These are phyloP conservation scores for Cajanus cajan DNA, from an alignment of 306 rosid genomes.

Conservation along the genomic window DNA sequence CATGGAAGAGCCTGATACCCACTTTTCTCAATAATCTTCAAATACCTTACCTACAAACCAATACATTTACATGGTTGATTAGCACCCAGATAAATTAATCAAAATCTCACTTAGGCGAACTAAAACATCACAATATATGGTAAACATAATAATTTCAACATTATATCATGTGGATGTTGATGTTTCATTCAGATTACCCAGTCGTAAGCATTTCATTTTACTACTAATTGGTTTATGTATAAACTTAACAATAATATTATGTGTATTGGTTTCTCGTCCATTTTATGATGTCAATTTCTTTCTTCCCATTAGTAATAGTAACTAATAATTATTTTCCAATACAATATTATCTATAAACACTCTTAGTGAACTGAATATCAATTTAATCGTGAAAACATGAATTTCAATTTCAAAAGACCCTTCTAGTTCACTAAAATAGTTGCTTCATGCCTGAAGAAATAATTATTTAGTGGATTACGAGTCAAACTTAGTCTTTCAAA, in stretches of 20 bases:
- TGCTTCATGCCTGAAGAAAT: background rate
- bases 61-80: constrained; percentile 10
- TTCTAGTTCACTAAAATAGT: background rate
- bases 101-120: background rate
- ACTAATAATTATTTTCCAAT: background rate
- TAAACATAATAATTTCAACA: constrained; percentile 2
- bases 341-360: background rate
- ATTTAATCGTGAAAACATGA: constrained; percentile 13
- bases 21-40: constrained; percentile 99
- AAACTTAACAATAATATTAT: no score
- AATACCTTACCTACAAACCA: constrained; percentile 84
- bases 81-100: constrained; percentile 12
- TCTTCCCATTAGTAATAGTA: background rate
- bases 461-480: background rate
- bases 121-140: background rate
- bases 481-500: no score
- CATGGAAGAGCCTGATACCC: constrained; percentile 99
- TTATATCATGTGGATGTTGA: background rate
- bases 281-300: background rate
- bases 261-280: background rate
- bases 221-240: no score
- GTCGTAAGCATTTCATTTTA: constrained; percentile 3
- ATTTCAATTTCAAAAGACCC: background rate
- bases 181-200: constrained; percentile 11
- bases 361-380: constrained; percentile 8